Conservation (phyloP, 179 eudicot species). For the Drosera spatulata region DNA sequence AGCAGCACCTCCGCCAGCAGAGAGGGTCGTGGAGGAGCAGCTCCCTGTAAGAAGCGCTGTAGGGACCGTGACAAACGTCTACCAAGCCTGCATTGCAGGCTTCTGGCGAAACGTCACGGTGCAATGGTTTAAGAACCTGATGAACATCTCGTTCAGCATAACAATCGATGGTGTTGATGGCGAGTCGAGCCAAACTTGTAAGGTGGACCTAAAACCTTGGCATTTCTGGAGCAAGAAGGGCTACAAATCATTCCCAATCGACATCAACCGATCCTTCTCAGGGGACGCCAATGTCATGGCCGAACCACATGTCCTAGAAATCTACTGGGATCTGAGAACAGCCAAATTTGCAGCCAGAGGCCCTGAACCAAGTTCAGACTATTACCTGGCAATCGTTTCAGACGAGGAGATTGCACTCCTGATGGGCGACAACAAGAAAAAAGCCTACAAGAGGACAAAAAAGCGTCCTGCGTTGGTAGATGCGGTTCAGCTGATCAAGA, state of each 20-base stretch:
- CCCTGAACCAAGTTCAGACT: constrained; percentile 68
- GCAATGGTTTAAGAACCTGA: constrained; percentile 56
- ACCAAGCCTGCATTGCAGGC: constrained; percentile 53
- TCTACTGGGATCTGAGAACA: constrained; percentile 74
- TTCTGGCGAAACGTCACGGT: constrained; percentile 69
- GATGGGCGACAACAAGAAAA: constrained; percentile 60
- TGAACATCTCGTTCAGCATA: constrained; percentile 44
- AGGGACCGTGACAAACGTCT: constrained; percentile 45
- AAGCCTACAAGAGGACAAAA: constrained; percentile 68
- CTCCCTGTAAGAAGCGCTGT: constrained; percentile 29
- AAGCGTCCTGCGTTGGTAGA: constrained; percentile 56
- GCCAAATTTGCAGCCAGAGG: constrained; percentile 54
- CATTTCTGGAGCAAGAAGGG: constrained; percentile 90
- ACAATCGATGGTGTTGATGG: constrained; percentile 44
- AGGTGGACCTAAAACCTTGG: constrained; percentile 86
- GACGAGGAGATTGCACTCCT: constrained; percentile 71
- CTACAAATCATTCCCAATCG: constrained; percentile 52
- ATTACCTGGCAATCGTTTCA: constrained; percentile 57
- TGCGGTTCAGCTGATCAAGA: constrained; percentile 43
- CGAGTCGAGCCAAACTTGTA: constrained; percentile 37
- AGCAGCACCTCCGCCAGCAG: constrained; percentile 7
- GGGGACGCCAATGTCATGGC: not conserved
- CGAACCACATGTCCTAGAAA: constrained; percentile 31
- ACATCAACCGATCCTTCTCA: constrained; percentile 8
- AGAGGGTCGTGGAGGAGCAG: constrained; percentile 28